phyloP scores from a whole-genome alignment of 441 rosid genomes.

The Euphorbia schlechtendalii region DNA sequence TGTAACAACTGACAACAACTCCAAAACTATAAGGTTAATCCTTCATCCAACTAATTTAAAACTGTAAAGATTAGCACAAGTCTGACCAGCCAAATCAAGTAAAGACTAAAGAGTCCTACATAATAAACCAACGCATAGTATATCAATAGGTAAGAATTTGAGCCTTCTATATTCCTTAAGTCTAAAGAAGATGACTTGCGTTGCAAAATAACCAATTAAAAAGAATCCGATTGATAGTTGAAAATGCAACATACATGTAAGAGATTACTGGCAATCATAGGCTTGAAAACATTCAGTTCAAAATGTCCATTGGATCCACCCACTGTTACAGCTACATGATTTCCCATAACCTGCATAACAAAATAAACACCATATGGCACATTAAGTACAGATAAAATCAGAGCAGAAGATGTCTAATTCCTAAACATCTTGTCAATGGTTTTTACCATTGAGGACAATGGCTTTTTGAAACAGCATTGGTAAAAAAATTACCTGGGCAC shows the following conservation, averaged over 20 bases:
- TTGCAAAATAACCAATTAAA: background rate
- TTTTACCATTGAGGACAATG: constrained; percentile 7
- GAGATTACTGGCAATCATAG: constrained; percentile 85
- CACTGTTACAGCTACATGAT: constrained; percentile 81
- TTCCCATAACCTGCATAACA: constrained; percentile 77
- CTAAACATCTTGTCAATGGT: background rate
- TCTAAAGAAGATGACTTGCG: background rate
- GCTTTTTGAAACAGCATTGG: constrained; percentile 9
- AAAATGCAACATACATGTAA: constrained; percentile 52
- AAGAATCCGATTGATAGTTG: background rate
- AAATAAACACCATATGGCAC: background rate
- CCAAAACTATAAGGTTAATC: background rate
- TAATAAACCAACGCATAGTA: background rate
- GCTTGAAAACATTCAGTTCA: constrained; percentile 91
- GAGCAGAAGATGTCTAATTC: background rate
- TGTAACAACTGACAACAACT: background rate
- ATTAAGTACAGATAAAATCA: background rate
- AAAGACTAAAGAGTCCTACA: background rate
- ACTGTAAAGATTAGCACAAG: too few relatives aligned
- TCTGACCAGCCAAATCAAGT: background rate
- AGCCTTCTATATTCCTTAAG: background rate
- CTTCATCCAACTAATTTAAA: background rate
- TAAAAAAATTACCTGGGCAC: constrained; percentile 69
- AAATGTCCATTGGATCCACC: constrained; percentile 98
- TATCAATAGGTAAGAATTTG: background rate